Percentiles rank a stretch among this genome's conserved stretches.
phyloP scores from a whole-genome alignment of 2,329 filamentous ascomycete species.

The Verticillium nonalfalfae region DNA sequence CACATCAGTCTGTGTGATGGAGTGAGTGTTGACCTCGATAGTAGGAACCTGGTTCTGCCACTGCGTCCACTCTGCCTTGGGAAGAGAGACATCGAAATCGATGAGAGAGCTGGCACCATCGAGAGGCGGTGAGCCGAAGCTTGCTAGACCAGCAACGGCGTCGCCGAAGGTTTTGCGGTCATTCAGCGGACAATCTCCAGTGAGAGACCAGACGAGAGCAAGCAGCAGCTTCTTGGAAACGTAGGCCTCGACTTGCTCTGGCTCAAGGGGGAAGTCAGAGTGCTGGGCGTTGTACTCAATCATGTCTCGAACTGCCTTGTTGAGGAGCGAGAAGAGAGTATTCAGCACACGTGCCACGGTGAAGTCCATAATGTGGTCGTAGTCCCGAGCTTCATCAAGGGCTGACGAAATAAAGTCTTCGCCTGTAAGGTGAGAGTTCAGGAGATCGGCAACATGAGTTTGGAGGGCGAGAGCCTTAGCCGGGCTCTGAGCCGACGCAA shows the following conservation, averaged over 20 bases:
- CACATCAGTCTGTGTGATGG: conserved; percentile 94
- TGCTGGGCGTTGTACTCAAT: conserved; percentile 96
- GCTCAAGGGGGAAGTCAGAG: conserved; percentile 84
- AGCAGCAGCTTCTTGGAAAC: conserved; percentile 91
- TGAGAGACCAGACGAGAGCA: conserved; percentile 90
- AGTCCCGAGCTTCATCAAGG: conserved; percentile 67
- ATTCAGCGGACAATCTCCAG: conserved; percentile 82
- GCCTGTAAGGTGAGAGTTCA: conserved; percentile 67
- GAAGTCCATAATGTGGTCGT: conserved; percentile 98
- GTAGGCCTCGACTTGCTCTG: conserved; percentile 83
- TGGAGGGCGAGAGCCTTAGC: conserved; percentile 77
- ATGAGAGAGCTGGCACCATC: conserved; percentile 81
- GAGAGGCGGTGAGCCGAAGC: conserved; percentile 76
- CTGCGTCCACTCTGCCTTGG: conserved; percentile 79
- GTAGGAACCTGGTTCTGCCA: conserved; percentile 95
- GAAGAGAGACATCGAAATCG: conserved; percentile 87
- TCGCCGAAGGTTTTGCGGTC: conserved; percentile 91
- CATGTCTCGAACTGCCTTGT: conserved; percentile 86
- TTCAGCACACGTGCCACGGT: conserved; percentile 84
- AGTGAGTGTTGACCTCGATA: conserved; percentile 97
- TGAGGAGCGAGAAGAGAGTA: conserved; percentile 90
- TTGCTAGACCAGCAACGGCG: conserved; percentile 73
- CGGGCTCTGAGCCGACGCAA: conserved; percentile 67
- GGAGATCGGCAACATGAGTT: conserved; percentile 68
- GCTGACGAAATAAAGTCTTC: conserved; percentile 78